A percentile compares a stretch with the other conserved stretches of the same genome.
Conservation (phyloP, 2,329 filamentous ascomycete genomes). For the Fusarium caatingaense region DNA sequence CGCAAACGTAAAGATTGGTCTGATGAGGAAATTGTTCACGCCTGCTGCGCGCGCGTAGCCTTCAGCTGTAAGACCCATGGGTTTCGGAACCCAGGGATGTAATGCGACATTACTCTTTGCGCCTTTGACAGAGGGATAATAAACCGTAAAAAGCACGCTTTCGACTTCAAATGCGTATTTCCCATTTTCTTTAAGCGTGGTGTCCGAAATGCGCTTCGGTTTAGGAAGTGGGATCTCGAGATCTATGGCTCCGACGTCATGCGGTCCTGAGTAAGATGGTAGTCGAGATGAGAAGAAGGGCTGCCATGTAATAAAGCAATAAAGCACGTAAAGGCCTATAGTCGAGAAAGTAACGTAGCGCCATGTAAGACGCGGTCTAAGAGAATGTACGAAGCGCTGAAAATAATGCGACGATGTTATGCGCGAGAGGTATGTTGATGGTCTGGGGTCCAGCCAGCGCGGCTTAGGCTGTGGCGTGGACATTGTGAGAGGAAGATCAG, state of each 20-base stretch:
- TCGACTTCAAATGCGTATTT: constrained; percentile 58
- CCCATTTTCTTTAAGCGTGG: constrained; percentile 50
- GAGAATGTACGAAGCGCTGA: constrained; percentile 12
- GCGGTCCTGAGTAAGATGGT: constrained; percentile 57
- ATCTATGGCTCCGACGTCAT: constrained; percentile 60
- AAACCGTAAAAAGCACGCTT: constrained; percentile 62
- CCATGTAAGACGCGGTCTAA: constrained; percentile 49
- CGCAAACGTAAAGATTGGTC: constrained; percentile 57
- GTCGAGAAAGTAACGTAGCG: constrained; percentile 50
- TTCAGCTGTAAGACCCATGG: constrained; percentile 57
- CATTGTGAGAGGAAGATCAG: constrained; percentile 38
- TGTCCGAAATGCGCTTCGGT: constrained; percentile 48
- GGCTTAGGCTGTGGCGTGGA: constrained; percentile 29
- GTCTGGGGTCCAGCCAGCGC: constrained; percentile 40
- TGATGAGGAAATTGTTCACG: constrained; percentile 56
- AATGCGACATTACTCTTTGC: constrained; percentile 33
- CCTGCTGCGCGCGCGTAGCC: constrained; percentile 61
- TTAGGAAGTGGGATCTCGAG: constrained; percentile 57
- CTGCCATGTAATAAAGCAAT: constrained; percentile 54
- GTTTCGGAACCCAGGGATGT: constrained; percentile 60
- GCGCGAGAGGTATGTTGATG: constrained; percentile 22
- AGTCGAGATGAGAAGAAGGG: constrained; percentile 59
- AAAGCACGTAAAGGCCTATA: constrained; percentile 51
- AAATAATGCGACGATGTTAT: constrained; percentile 19
- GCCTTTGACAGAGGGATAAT: constrained; percentile 57